Conservation (phyloP, 2,329 filamentous ascomycete species). For the Fusarium longipes region DNA sequence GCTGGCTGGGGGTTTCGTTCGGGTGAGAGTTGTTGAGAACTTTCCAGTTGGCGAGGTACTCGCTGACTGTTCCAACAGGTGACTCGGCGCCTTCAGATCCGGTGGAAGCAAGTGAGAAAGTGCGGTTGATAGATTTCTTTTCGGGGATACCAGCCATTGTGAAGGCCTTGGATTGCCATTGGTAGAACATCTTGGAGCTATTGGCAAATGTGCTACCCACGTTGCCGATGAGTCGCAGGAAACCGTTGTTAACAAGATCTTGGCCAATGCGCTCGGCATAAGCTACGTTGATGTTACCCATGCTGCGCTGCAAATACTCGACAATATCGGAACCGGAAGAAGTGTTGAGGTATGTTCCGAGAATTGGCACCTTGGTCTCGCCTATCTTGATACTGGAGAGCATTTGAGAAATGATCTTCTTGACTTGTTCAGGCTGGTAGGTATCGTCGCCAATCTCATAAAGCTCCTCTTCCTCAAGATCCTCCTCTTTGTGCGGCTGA, state of each 20-base stretch:
- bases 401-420: constrained; percentile 89
- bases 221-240: constrained; percentile 90
- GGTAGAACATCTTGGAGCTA: constrained; percentile 96
- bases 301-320: constrained; percentile 90
- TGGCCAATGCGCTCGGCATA: constrained; percentile 96
- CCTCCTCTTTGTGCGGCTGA: constrained; percentile 71
- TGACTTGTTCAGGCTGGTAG: constrained; percentile 86
- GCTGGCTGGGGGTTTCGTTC: constrained; percentile 92
- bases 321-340: constrained; percentile 93
- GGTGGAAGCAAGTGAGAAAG: constrained; percentile 76
- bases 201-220: constrained; percentile 97
- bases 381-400: constrained; percentile 86
- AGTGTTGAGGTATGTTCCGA: constrained; percentile 94
- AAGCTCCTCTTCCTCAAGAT: constrained; percentile 81
- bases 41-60: constrained; percentile 93
- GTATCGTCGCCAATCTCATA: constrained; percentile 91
- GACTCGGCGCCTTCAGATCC: constrained; percentile 72
- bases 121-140: constrained; percentile 81
- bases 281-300: constrained; percentile 84
- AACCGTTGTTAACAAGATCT: constrained; percentile 86
- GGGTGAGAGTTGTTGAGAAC: constrained; percentile 83
- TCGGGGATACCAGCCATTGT: constrained; percentile 88
- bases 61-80: constrained; percentile 84
- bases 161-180: constrained; percentile 95
- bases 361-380: constrained; percentile 93